Conservation (phyloP, 2,329 filamentous ascomycete species). For the Fusarium irregulare region DNA sequence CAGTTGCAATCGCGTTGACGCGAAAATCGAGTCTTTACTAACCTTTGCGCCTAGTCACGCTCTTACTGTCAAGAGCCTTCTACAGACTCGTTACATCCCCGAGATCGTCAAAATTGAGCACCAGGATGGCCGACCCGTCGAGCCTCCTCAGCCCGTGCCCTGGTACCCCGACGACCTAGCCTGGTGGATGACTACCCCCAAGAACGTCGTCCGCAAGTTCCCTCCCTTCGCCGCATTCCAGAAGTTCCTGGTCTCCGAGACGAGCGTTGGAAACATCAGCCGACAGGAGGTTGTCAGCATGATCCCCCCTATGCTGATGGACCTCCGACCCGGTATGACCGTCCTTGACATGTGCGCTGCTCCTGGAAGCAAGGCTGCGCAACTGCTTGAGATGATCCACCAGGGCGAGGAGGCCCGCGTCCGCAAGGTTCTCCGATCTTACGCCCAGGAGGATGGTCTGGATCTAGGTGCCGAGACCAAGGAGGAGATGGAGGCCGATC, state of each 20-base stretch:
- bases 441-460: conserved; percentile 70
- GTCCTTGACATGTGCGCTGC: conserved; percentile 97
- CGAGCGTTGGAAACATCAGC: conserved; percentile 95
- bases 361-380: conserved; percentile 95
- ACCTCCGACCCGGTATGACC: conserved; percentile 89
- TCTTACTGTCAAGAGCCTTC: conserved; percentile 87
- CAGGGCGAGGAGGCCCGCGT: conserved; percentile 90
- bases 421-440: conserved; percentile 73
- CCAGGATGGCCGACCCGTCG: conserved; percentile 83
- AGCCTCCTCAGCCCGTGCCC: conserved; percentile 81
- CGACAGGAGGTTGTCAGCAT: conserved; percentile 98
- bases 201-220: conserved; percentile 94
- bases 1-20: neutral
- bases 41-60: conserved; percentile 72
- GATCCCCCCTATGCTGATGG: conserved; percentile 95
- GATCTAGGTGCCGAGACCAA: conserved; percentile 61
- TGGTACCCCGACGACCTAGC: conserved; percentile 97
- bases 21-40: conserved; percentile 28
- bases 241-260: conserved; percentile 97
- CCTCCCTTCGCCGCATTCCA: conserved; percentile 95
- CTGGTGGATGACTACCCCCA: conserved; percentile 98
- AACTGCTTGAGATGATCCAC: conserved; percentile 94
- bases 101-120: conserved; percentile 86
- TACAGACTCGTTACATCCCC: conserved; percentile 90
- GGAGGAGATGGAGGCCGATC: conserved; percentile 61